Evolutionary conservation across 148 eudicot genomes (phyloP).

Genomic region (Vaccinium vitisidaea): DNA sequence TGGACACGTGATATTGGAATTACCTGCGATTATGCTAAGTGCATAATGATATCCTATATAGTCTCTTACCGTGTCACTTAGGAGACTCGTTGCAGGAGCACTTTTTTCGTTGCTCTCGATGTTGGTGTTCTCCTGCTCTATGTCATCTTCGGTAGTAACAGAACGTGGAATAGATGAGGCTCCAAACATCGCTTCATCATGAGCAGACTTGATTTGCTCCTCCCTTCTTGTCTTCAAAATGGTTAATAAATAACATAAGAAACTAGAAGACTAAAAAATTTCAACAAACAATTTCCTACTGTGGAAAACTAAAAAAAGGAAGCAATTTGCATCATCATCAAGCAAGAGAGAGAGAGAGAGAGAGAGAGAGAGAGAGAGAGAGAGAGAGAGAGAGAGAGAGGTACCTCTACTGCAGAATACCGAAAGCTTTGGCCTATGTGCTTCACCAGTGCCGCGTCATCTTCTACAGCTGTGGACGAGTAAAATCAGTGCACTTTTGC

Average conservation of each 20-base stretch:
- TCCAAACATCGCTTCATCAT: conserved; percentile 95
- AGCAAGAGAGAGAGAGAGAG: neutral
- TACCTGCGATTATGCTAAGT: neutral
- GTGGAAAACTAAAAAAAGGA: too few relatives aligned
- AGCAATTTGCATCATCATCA: neutral
- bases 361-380: too few relatives aligned
- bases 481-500: neutral
- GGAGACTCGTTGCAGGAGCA: conserved; percentile 42
- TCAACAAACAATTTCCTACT: neutral
- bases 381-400: conserved; percentile 1
- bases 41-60: neutral
- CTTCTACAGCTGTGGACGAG: conserved; percentile 63
- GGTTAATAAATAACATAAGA: neutral
- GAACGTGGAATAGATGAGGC: conserved; percentile 45
- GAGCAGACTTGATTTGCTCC: conserved; percentile 70
- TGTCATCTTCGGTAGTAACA: conserved; percentile 39
- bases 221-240: conserved; percentile 58
- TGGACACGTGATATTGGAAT: neutral
- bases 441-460: conserved; percentile 74
- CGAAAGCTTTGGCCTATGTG: conserved; percentile 82
- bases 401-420: conserved; percentile 78
- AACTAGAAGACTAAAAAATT: neutral
- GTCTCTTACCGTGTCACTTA: conserved; percentile 63
- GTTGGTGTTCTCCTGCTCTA: conserved; percentile 29
- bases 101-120: conserved; percentile 26